Base-by-base conservation (phyloP, 805 yeast genomes). In the Maudiozyma pseudohumilis region DNA sequence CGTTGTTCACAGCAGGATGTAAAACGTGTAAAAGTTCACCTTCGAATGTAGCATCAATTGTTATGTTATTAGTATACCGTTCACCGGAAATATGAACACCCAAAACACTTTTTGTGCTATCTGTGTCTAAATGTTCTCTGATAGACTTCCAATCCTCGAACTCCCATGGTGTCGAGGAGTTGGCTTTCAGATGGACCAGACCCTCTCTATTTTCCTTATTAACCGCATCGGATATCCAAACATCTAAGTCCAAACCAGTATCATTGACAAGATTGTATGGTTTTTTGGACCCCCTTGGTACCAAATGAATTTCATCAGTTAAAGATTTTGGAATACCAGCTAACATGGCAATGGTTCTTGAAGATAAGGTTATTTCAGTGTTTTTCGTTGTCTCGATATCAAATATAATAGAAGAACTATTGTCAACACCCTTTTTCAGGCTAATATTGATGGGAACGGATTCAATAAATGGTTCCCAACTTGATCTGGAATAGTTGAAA, bases 401-500 rank as follows among this genome's bases (percentile, higher is more conserved):
- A 32, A 89, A 65, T 25, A 69, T 54, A 3, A 80, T 49, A 15
- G 73, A 64, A 5, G 70, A 65, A 5, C 68, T 67, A 0, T 75
- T 70, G 11, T 65, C 66, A 9, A 38, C 13, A 0, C 61, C 60
- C 37, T 71, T 73, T 1, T 83, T 66, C 2, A 81, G 74, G 54
- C 82, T 85, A 10, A 84, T 60, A 0, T 85, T 77, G 35, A 89
- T 65, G 6, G 85, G 79, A 83, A 95, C 82, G 0, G 89, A 80
- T 52, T 92, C 98, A 35, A 92, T 57, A 32, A 92, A 64, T 0
- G 98, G 96, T 51, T 92, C 97, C 97, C 98, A 88, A 0, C 86
- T 73, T 3, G 96, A 87, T 43, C 82, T 75, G 0, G 96, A 74
- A 56, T 88, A 88, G 56, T 87, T 87, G 66, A 82, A 88, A 16